A percentile compares a stretch with the other conserved stretches of the same genome.
These are phyloP conservation scores for Blastobotrys elegans DNA, from an alignment of 1,139 yeast genomes.

Conservation along the genomic window DNA sequence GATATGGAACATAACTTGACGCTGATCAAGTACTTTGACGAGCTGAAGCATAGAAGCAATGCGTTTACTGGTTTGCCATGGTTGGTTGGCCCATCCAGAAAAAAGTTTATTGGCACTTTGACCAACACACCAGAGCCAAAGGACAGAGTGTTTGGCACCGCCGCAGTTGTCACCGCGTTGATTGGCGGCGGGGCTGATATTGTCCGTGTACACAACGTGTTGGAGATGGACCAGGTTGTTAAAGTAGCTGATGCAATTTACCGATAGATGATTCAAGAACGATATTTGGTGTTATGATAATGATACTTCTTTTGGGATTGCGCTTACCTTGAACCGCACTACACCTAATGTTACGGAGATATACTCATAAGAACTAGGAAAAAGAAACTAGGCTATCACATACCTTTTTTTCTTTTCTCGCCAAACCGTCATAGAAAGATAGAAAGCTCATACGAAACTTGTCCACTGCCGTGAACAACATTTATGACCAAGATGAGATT, in stretches of 20 bases:
- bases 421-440: too few relatives aligned
- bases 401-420: neutral
- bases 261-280: constrained; percentile 26
- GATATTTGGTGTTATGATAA: too few relatives aligned
- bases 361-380: too few relatives aligned
- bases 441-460: too few relatives aligned
- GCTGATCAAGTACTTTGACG: constrained; percentile 49
- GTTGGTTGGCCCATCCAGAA: constrained; percentile 82
- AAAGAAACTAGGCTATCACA: too few relatives aligned
- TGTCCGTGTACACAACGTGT: constrained; percentile 84
- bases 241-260: constrained; percentile 76
- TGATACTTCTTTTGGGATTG: neutral
- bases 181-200: constrained; percentile 73
- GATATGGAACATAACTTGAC: constrained; percentile 60
- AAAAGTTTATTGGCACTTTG: constrained; percentile 74
- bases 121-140: constrained; percentile 44
- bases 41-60: constrained; percentile 31
- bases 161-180: constrained; percentile 69
- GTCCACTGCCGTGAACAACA: too few relatives aligned
- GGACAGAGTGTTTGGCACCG: constrained; percentile 70
- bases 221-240: constrained; percentile 58
- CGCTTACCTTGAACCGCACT: too few relatives aligned
- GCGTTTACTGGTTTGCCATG: constrained; percentile 49
- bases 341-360: too few relatives aligned
- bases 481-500: too few relatives aligned